These are phyloP conservation scores for Chalciporus piperatus DNA, from an alignment of 768 basidiomycete species.

Conservation along the genomic window DNA sequence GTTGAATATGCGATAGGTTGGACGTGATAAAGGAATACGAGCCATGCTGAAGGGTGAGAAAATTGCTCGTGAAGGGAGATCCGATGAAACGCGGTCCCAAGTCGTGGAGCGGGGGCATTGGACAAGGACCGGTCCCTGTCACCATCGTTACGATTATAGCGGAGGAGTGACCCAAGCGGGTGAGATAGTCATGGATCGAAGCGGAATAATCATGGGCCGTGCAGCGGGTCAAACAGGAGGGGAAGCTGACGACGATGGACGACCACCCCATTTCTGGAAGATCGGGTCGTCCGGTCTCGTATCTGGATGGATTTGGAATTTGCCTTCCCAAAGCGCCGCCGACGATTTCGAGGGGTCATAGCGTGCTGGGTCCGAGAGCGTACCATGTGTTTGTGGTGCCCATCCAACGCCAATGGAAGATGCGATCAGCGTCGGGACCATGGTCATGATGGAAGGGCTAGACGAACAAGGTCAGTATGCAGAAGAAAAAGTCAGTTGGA, in stretches of 20 bases:
- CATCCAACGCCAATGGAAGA: conserved; percentile 71
- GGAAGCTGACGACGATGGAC: conserved; percentile 11
- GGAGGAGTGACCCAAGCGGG: not conserved
- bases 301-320: conserved; percentile 84
- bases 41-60: not conserved
- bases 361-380: conserved; percentile 71
- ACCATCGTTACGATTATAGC: conserved; percentile 6
- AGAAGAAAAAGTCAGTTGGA: conserved; percentile 1
- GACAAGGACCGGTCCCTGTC: conserved; percentile 11
- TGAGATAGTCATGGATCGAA: not conserved
- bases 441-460: conserved; percentile 70
- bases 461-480: conserved; percentile 27
- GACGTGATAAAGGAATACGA: not conserved
- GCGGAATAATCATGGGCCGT: no score
- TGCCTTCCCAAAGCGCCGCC: conserved; percentile 82
- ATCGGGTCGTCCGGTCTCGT: conserved; percentile 66
- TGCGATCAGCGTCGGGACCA: conserved; percentile 72
- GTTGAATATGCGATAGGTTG: not conserved
- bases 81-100: not conserved
- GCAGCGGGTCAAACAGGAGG: conserved; percentile 14
- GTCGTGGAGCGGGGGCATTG: not conserved
- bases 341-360: conserved; percentile 78
- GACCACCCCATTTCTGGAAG: conserved; percentile 33
- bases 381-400: conserved; percentile 52
- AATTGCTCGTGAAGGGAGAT: not conserved